Evolutionary conservation across 306 rosid genomes (phyloP).

Genomic region (Cicer cuneatum): DNA sequence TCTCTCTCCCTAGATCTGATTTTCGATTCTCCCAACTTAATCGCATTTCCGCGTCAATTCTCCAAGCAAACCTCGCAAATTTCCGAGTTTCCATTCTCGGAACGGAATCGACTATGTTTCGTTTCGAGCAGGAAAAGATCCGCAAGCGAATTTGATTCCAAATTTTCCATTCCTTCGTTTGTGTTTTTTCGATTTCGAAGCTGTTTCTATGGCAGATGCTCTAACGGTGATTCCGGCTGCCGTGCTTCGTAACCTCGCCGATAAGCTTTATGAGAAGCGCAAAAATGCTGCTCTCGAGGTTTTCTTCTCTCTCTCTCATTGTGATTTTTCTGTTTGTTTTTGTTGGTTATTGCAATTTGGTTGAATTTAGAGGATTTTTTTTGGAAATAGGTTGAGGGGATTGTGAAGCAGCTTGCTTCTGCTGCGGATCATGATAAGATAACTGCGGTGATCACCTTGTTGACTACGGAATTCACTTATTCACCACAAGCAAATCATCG

Average conservation of each 20-base stretch:
- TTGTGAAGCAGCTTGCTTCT: slow-evolving; percentile 80
- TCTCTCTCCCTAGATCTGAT: slow-evolving; percentile 37
- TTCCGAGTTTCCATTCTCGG: neutral
- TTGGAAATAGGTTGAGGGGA: slow-evolving; percentile 76
- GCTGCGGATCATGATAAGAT: slow-evolving; percentile 82
- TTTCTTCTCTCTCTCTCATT: neutral
- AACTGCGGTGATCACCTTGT: slow-evolving; percentile 77
- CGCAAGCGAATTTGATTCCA: slow-evolving; percentile 41
- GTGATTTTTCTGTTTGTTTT: neutral
- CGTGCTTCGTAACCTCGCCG: slow-evolving; percentile 85
- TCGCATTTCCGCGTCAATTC: slow-evolving; percentile 36
- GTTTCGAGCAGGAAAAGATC: slow-evolving; percentile 45
- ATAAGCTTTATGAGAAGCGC: slow-evolving; percentile 95
- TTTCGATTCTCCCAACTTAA: slow-evolving; percentile 24
- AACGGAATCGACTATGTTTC: slow-evolving; percentile 2
- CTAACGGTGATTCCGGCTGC: slow-evolving; percentile 65
- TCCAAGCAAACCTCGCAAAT: neutral
- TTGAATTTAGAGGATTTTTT: slow-evolving; percentile 11
- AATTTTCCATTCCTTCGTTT: neutral
- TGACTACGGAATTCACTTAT: slow-evolving; percentile 64
- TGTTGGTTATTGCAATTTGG: slow-evolving; percentile 31
- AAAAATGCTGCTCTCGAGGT: slow-evolving; percentile 99
- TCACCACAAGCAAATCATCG: slow-evolving; percentile 92
- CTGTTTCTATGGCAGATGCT: slow-evolving; percentile 73
- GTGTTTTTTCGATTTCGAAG: neutral